Evolutionary conservation across 148 eudicot species (phyloP), one percentile per base, ranked within the genome.

Genomic region (Rhododendron simsii): DNA sequence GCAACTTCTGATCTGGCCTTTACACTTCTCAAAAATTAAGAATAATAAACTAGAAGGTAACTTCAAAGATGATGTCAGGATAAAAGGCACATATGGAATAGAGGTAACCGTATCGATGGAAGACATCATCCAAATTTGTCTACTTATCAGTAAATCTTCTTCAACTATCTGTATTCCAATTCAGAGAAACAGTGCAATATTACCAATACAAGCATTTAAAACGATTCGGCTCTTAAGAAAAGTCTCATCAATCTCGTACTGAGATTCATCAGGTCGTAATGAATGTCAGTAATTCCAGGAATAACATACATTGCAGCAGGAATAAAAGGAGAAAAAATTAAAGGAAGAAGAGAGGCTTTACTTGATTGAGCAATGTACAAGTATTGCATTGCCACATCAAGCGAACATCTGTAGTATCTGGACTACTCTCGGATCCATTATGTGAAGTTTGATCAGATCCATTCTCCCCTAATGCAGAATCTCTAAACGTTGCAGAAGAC

Each of bases 311-410:
- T 16, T 37, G 39, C 45, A 83, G 85, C 63, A 82, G 33, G 10
- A 41, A 13, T 2, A 21, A 83, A 81, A 14, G 53, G 14, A 45
- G 63, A 14, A 59, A 82, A 33, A 21, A 5, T 7, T 10, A 6
- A 45, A 41, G 47, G 65, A 71, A 8, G 69, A 33, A 81, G 47
- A n/a, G 82, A 82, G 87, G 80, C 47, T 41, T 85, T 91, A 96
- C 98, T 93, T 88, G 89, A 91, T 96, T 96, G 44, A 91, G 84
- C 87, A 96, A 91, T 80, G 98, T 93, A 86, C 98, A 96, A 0
- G 89, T 81, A n/a, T 78, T 80, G 85, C 98, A 96, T 63, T 91
- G 91, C 98, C 98, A 94, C 89, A 91, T 87, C 15, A 84, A 73
- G 47, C 63, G 84, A 79, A 73, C 81, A 85, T 85, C 93, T 87